A percentile compares a stretch with the other conserved stretches of the same genome.
Evolutionary conservation across 495 filamentous ascomycete genomes (phyloP).

Genomic region (Talaromyces nanjingensis): DNA sequence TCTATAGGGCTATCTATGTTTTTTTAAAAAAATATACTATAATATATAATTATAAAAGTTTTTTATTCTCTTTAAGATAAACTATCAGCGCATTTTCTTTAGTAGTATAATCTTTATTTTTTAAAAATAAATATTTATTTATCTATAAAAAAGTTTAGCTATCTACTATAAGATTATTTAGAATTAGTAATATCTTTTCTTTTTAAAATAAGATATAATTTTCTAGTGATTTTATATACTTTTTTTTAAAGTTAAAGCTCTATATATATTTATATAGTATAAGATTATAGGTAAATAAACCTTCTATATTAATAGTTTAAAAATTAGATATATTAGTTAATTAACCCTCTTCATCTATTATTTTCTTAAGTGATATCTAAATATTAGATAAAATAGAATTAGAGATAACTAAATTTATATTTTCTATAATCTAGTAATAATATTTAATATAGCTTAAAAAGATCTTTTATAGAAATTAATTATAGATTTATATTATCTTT

Average conservation of each 20-base stretch:
- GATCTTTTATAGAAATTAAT: neutral
- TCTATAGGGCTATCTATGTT: neutral
- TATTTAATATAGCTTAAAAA: neutral
- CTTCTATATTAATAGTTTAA: neutral
- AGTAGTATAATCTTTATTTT: neutral
- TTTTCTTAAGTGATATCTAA: neutral
- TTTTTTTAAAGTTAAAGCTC: neutral
- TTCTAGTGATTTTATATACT: neutral
- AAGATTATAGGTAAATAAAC: neutral
- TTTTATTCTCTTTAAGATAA: neutral
- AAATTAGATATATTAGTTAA: neutral
- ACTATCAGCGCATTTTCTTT: neutral
- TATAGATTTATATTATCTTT: neutral
- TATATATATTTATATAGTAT: neutral
- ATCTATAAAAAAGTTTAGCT: neutral
- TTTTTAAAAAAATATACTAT: constrained; percentile 14
- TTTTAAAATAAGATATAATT: neutral
- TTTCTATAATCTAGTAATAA: neutral
- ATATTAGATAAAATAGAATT: neutral
- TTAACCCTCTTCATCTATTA: neutral
- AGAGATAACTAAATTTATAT: neutral
- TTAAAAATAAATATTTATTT: neutral
- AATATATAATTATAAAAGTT: neutral
- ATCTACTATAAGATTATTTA: neutral
- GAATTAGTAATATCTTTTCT: neutral